phyloP scores from a whole-genome alignment of 768 basidiomycete species.

The Scleroderma bovista region DNA sequence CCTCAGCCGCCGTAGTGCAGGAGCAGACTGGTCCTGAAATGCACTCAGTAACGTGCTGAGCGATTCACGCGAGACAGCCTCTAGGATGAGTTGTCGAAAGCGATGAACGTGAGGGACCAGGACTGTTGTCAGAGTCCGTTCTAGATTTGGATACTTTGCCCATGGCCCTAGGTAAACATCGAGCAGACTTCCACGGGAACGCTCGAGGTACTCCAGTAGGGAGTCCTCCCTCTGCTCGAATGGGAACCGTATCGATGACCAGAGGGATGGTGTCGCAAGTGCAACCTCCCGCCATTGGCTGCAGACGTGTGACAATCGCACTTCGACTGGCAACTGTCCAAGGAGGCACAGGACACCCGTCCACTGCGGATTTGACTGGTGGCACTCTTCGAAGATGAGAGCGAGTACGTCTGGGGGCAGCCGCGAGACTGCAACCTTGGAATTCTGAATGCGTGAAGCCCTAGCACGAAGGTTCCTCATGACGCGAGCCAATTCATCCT shows the following conservation, averaged over 20 bases:
- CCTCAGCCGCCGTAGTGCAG: slow-evolving; percentile 20
- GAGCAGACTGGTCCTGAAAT: slow-evolving; percentile 23
- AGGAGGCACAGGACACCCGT: slow-evolving; percentile 27
- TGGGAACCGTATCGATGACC: slow-evolving; percentile 30
- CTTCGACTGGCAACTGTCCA: slow-evolving; percentile 28
- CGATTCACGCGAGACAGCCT: slow-evolving; percentile 26
- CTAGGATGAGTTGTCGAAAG: slow-evolving; percentile 26
- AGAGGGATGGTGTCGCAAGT: slow-evolving; percentile 28
- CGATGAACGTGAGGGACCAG: slow-evolving; percentile 25
- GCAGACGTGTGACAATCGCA: slow-evolving; percentile 30
- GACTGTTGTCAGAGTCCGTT: slow-evolving; percentile 18
- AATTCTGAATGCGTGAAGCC: slow-evolving; percentile 28
- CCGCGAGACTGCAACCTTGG: slow-evolving; percentile 24
- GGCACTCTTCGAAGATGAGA: slow-evolving; percentile 27
- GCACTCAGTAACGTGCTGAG: slow-evolving; percentile 16
- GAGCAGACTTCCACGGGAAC: slow-evolving; percentile 26
- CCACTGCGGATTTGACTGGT: slow-evolving; percentile 28
- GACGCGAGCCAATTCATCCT: slow-evolving; percentile 20
- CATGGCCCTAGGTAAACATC: slow-evolving; percentile 30
- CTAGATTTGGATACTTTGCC: slow-evolving; percentile 26
- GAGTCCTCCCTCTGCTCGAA: slow-evolving; percentile 26
- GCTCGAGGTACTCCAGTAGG: slow-evolving; percentile 27
- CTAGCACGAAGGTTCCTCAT: slow-evolving; percentile 25
- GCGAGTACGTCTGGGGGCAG: slow-evolving; percentile 27
- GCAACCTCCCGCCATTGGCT: slow-evolving; percentile 32